phyloP scores from a whole-genome alignment of 768 basidiomycete genomes.

The Auriscalpium microsporum region DNA sequence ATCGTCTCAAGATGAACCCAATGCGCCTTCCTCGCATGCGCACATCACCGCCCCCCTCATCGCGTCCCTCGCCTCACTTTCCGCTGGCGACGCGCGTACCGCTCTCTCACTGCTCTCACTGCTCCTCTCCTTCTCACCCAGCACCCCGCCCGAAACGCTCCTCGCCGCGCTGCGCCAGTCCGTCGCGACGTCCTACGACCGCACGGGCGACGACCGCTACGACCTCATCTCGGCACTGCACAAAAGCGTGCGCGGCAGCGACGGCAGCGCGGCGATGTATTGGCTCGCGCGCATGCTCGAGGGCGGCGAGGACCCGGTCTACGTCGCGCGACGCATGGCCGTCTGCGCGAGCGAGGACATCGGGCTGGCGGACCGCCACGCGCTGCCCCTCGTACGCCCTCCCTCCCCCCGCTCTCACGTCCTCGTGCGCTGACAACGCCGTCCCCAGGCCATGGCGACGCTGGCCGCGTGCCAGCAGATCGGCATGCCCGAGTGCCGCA shows the following conservation, averaged over 20 bases:
- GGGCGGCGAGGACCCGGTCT: constrained; percentile 76
- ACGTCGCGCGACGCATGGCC: constrained; percentile 62
- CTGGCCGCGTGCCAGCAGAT: constrained; percentile 58
- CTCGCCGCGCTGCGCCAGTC: constrained; percentile 53
- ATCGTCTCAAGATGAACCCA: neutral
- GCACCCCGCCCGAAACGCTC: constrained; percentile 38
- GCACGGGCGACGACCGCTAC: constrained; percentile 67
- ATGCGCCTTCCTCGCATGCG: constrained; percentile 19
- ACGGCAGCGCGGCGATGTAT: constrained; percentile 74
- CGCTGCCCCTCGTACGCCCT: constrained; percentile 57
- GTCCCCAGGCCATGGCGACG: constrained; percentile 46
- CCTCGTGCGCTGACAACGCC: constrained; percentile 9
- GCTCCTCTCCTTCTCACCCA: constrained; percentile 37
- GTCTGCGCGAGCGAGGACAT: constrained; percentile 85
- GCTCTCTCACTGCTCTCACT: constrained; percentile 74
- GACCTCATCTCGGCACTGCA: constrained; percentile 83
- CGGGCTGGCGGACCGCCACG: constrained; percentile 71
- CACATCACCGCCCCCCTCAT: constrained; percentile 42
- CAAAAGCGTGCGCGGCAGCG: constrained; percentile 72
- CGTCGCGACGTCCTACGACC: constrained; percentile 61
- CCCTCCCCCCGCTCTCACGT: neutral
- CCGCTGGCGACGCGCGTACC: constrained; percentile 66
- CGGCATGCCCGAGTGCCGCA: constrained; percentile 80
- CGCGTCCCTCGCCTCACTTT: constrained; percentile 41
- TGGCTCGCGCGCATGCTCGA: constrained; percentile 82